Evolutionary conservation across 371 early-diverging fungal genomes (phyloP).

Genomic region (Mortierella sp.): DNA sequence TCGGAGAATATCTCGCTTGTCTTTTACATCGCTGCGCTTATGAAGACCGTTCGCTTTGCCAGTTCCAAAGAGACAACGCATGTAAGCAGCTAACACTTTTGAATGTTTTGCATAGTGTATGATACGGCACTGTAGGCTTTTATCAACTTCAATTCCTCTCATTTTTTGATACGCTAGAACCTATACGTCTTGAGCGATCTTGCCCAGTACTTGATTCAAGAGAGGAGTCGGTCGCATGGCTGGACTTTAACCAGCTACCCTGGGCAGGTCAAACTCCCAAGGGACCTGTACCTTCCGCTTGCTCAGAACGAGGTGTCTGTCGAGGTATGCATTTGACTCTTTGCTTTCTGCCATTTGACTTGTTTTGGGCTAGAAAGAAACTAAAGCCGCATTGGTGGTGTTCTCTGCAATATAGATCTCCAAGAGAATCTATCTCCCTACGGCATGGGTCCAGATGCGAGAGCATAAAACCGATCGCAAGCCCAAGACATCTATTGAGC

Average conservation of each 20-base stretch:
- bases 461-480: conserved; percentile 44
- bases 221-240: conserved; percentile 71
- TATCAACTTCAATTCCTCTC: not conserved
- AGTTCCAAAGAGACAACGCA: conserved; percentile 61
- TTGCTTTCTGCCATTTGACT: too few species aligned
- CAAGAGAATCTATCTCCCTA: conserved; percentile 40
- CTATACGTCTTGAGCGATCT: conserved; percentile 90
- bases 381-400: not conserved
- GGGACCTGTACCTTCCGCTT: conserved; percentile 67
- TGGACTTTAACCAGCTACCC: conserved; percentile 85
- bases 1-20: conserved; percentile 89
- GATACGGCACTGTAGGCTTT: not conserved
- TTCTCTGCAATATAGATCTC: conserved; percentile 26
- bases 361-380: too few species aligned
- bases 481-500: conserved; percentile 18
- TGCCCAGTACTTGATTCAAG: conserved; percentile 82
- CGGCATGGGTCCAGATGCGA: conserved; percentile 44
- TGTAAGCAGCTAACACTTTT: conserved; percentile 57
- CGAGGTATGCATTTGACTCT: conserved; percentile 21
- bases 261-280: conserved; percentile 71
- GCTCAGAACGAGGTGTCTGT: conserved; percentile 24
- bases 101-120: not conserved
- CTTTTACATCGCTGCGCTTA: conserved; percentile 79
- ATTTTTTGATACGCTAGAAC: conserved; percentile 61
- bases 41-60: conserved; percentile 85